Evolutionary conservation across 805 yeast genomes (phyloP), one percentile per base, ranked within the genome.

Genomic region (Spathaspora hagerdaliae): DNA sequence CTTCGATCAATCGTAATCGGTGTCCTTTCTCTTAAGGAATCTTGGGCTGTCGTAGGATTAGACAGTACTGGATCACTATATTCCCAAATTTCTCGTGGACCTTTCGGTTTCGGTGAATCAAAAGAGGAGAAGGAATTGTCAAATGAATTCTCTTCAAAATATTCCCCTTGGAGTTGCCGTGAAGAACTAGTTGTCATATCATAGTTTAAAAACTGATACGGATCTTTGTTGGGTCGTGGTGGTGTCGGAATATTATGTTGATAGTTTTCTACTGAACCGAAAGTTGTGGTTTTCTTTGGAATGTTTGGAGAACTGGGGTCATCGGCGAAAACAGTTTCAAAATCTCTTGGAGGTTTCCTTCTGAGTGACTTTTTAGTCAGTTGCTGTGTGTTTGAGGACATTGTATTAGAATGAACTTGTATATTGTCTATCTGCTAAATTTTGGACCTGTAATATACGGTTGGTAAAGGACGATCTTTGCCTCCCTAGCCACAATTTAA

Each of bases 81-180:
- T 13, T 64, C 68, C 5, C 71, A 67, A 19, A 71, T 51, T 37
- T 61, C 66, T 51, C 64, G 63, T 1, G 75, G 75, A 1, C 75
- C 75, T 60, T 59, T 68, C 1, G 69, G 74, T 37, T 60, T 60
- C 13, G 72, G 69, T 34, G 67, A 63, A 5, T 63, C 69, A 42
- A 47, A 51, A 14, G 64, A 59, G 33, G 52, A 38, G 34, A 54
- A 52, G 26, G 67, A 51, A 15, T 58, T 65, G 24, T 60, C 61
- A 14, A 37, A 36, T n/a, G 46, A 48, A n/a, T 45, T 39, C 6
- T 50, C 56, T 27, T 37, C 43, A 32, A 36, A 31, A 11, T 3
- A 6, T 26, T 36, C 29, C 27, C 7, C 11, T 46, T 39, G 43
- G 33, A 41, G 29, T 14, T 4, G 41, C 27, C 26, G 12, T 15